Base-by-base conservation (phyloP, 345 rosid genomes). In the Camelina neglecta region DNA sequence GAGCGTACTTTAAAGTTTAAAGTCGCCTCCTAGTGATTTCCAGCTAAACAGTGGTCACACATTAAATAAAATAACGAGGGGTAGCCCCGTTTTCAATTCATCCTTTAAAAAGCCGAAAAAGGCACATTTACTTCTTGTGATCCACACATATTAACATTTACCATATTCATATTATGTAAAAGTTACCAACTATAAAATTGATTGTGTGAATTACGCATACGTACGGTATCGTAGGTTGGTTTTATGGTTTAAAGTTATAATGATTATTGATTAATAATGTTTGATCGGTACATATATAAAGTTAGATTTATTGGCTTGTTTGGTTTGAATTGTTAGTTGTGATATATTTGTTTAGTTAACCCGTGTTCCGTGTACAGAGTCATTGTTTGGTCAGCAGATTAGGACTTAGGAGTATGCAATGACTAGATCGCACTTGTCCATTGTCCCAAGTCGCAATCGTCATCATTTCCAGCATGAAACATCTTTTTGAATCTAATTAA, bases 41-140 rank as follows among this genome's bases (percentile, higher is more conserved):
- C 79, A 75, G 74, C 74, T 33, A 68, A 68, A 68, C 57, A 60
- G 79, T 69, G 74, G 64, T 69, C 26, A 24, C 74, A 75, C 64
- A 36, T 51, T 51, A 1, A 29, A 18, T 51, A 41, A 51, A 54
- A 68, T 60, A 75, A 31, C 69, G 48, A 75, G 69, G 69, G 8
- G 18, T 67, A 11, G 73, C 47, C 55, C 55, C 61, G 45, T 29
- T 60, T 51, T 60, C 63, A 67, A 18, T 38, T 8, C 39, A 48
- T 13, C 67, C 5, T 58, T 60, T 18, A 2, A 47, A 45, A 64
- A 64, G 55, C 18, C 33, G 3, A 12, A 33, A 65, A 65, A 65
- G 33, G 60, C 60, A 48, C 60, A 23, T 66, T 74, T 31, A 74
- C 51, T 66, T 75, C 60, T 75, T 75, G 45, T 58, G 73, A 75